A percentile compares a stretch with the other conserved stretches of the same genome.
These are phyloP conservation scores for Amanita brunnescens DNA, from an alignment of 768 basidiomycete genomes.

Conservation along the genomic window DNA sequence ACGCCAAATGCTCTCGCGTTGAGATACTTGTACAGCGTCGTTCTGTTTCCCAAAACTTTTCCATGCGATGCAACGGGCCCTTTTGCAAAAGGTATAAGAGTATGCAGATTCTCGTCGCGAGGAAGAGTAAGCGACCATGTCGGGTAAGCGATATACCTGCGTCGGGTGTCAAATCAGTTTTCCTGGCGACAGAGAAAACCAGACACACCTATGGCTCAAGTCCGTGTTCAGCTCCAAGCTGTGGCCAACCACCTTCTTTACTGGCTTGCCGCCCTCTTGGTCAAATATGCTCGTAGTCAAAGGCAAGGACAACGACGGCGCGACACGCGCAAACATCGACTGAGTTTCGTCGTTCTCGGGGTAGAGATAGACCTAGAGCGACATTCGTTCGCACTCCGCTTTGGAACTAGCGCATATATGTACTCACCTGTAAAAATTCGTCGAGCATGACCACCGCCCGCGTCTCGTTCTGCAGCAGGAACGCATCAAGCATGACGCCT, in stretches of 20 bases:
- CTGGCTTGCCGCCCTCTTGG: slow-evolving; percentile 16
- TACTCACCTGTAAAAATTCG: slow-evolving; percentile 62
- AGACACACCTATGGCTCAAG: slow-evolving; percentile 22
- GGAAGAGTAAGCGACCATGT: slow-evolving; percentile 61
- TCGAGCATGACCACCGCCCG: slow-evolving; percentile 63
- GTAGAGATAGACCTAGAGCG: slow-evolving; percentile 50
- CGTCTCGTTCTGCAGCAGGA: slow-evolving; percentile 34
- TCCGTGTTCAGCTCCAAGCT: slow-evolving; percentile 34
- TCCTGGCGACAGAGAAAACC: neutral
- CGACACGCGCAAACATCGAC: slow-evolving; percentile 33
- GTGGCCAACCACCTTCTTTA: slow-evolving; percentile 49
- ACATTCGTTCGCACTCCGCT: neutral
- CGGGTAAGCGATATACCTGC: slow-evolving; percentile 41
- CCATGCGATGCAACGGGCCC: slow-evolving; percentile 70
- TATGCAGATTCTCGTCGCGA: slow-evolving; percentile 46
- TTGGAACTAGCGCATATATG: neutral
- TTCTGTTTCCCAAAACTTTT: slow-evolving; percentile 78
- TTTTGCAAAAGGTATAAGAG: slow-evolving; percentile 35
- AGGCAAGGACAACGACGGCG: slow-evolving; percentile 46
- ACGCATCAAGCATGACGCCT: slow-evolving; percentile 52
- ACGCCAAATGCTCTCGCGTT: slow-evolving; percentile 72
- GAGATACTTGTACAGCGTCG: slow-evolving; percentile 90
- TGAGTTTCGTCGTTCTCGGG: slow-evolving; percentile 45
- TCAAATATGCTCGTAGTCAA: slow-evolving; percentile 30
- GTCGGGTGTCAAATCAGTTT: slow-evolving; percentile 13